Evolutionary conservation across 345 rosid species (phyloP).

Genomic region (Cardamine resedifolia): DNA sequence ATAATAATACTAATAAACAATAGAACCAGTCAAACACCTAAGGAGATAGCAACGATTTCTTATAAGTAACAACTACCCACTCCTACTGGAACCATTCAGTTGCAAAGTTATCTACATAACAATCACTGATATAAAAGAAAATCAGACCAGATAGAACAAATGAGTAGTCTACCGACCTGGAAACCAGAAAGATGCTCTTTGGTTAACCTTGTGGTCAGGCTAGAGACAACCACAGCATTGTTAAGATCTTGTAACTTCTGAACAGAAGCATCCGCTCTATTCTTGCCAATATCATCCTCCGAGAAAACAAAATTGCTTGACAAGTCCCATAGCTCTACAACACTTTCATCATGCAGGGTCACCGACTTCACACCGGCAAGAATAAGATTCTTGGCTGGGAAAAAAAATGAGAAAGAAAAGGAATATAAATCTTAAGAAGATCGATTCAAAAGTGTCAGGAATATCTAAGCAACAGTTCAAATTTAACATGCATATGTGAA

Average conservation of each 20-base stretch:
- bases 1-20: background rate
- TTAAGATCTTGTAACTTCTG: slow-evolving; percentile 97
- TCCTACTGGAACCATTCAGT: background rate
- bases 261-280: slow-evolving; percentile 90
- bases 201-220: slow-evolving; percentile 64
- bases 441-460: background rate
- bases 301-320: slow-evolving; percentile 82
- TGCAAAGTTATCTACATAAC: background rate
- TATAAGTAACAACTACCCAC: background rate
- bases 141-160: background rate
- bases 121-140: background rate
- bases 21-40: slow-evolving; percentile 1
- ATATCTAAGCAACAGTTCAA: background rate
- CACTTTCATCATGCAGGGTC: slow-evolving; percentile 86
- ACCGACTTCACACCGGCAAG: slow-evolving; percentile 99
- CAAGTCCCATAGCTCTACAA: slow-evolving; percentile 89
- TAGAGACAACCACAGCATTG: slow-evolving; percentile 74
- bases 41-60: background rate
- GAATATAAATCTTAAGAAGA: background rate
- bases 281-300: slow-evolving; percentile 85
- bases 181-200: slow-evolving; percentile 79
- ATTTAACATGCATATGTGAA: background rate
- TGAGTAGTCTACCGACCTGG: slow-evolving; percentile 54
- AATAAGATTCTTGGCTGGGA: slow-evolving; percentile 91
- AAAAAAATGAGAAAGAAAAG: background rate